Evolutionary conservation across 371 early-diverging fungal species (phyloP), one percentile per base, ranked within the genome.

Genomic region (Mortierella sp.): DNA sequence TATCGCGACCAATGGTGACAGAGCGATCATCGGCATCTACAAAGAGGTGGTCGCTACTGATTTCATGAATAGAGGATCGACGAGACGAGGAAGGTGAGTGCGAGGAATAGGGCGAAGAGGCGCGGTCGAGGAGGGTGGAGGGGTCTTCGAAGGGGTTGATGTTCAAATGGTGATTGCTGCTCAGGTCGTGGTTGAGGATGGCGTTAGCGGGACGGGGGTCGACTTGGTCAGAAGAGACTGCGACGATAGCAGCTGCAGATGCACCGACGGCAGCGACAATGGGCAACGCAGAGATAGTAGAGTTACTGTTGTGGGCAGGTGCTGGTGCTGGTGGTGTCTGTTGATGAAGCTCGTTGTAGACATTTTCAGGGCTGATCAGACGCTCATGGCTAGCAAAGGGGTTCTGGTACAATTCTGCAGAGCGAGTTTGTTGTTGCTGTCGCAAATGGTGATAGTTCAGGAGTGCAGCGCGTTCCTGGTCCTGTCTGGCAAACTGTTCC

Each of bases 101-200:
- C 42, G 78, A 72, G 9, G 81, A 60, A 14, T 38, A 38, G 42
- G 42, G 5, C 42, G 80, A 70, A 14, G 78, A 55, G 9, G 57
- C 19, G 28, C 75, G 73, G 10, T 68, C 68, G 31, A 81, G 52
- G 26, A 81, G 73, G 16, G 71, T 48, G 10, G 74, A 63, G 13
- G 84, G 78, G 24, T 81, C 78, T 54, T 75, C 81, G 70, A 84
- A 84, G 16, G 84, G 84, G 65, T 84, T 81, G 57, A 73, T 38
- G 19, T 76, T 68, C 57, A 78, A 65, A 26, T 78, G 81, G 24
- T 84, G 74, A 76, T 75, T 80, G 70, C 44, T 75, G 73, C 84
- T 80, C 71, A 84, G 42, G 63, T 84, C 72, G 58, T 81, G 84
- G 28, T 76, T 71, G 24, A 84, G 76, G 50, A 81, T 76, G 7